Evolutionary conservation across 129 eudicot species (phyloP).

Genomic region (sunflower (Helianthus annuus)): DNA sequence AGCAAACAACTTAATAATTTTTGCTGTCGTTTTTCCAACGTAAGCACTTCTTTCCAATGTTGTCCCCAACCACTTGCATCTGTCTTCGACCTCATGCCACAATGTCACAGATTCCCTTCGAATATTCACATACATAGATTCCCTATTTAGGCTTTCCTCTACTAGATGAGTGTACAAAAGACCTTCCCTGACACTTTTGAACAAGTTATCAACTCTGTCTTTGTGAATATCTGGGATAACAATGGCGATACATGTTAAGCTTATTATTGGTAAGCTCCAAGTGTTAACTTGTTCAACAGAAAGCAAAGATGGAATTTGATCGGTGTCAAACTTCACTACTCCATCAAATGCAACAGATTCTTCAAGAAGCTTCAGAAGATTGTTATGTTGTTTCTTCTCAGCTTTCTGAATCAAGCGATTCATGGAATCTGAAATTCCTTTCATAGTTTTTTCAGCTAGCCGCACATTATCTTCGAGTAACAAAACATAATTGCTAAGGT

Average conservation of each 20-base stretch:
- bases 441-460: background rate
- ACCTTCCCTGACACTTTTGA: slow-evolving; percentile 5
- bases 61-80: background rate
- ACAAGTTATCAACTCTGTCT: background rate
- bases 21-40: no score
- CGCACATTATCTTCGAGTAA: background rate
- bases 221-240: background rate
- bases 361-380: slow-evolving; percentile 3
- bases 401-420: background rate
- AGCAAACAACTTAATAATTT: background rate
- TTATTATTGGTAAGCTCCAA: slow-evolving; percentile 20
- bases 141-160: slow-evolving; percentile 2
- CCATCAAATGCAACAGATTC: background rate
- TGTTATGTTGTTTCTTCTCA: background rate
- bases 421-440: slow-evolving; percentile 7
- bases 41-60: background rate
- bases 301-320: background rate
- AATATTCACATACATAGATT: background rate
- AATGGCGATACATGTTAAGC: slow-evolving; percentile 9
- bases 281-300: background rate
- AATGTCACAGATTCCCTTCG: background rate
- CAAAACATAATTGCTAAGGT: background rate
- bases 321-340: background rate
- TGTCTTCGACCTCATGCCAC: slow-evolving; percentile 6
- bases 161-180: background rate